These are phyloP conservation scores for Backusella psychrophila DNA, from an alignment of 192 early-diverging fungal species.

Conservation along the genomic window DNA sequence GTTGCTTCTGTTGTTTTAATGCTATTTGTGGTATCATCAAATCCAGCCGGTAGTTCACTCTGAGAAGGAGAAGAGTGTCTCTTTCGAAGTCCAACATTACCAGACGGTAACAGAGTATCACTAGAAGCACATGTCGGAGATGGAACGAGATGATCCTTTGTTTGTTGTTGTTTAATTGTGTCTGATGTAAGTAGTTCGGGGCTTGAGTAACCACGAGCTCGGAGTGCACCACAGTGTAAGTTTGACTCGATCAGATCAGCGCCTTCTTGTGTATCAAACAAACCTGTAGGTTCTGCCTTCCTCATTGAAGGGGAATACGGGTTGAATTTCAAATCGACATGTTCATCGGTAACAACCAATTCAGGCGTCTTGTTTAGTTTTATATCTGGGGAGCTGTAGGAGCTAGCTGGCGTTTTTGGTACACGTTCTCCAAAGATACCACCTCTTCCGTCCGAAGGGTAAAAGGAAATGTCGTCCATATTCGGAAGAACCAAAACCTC, in stretches of 20 bases:
- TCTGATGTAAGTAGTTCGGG: neutral
- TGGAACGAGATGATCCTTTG: neutral
- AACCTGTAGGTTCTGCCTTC: neutral
- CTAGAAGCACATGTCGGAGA: neutral
- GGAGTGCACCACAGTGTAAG: neutral
- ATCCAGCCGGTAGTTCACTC: neutral
- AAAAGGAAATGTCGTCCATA: conserved; percentile 87
- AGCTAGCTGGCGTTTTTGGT: neutral
- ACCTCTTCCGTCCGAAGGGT: conserved; percentile 51
- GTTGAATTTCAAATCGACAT: neutral
- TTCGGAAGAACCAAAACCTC: conserved; percentile 82
- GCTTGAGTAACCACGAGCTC: conserved; percentile 11
- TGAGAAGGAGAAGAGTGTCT: neutral
- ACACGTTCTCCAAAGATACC: conserved; percentile 53
- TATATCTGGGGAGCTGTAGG: neutral
- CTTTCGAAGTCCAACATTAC: neutral
- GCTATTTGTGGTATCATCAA: neutral
- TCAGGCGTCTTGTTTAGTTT: neutral
- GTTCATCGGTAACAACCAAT: neutral
- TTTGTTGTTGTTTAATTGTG: neutral
- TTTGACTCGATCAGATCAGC: neutral
- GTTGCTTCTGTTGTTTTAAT: neutral
- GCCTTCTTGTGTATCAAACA: neutral
- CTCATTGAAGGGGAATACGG: neutral
- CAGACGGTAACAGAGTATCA: neutral